Percentiles rank a stretch among this genome's conserved stretches.
Conservation (phyloP, 2,329 filamentous ascomycete species). For the Cryphonectria radicalis region DNA sequence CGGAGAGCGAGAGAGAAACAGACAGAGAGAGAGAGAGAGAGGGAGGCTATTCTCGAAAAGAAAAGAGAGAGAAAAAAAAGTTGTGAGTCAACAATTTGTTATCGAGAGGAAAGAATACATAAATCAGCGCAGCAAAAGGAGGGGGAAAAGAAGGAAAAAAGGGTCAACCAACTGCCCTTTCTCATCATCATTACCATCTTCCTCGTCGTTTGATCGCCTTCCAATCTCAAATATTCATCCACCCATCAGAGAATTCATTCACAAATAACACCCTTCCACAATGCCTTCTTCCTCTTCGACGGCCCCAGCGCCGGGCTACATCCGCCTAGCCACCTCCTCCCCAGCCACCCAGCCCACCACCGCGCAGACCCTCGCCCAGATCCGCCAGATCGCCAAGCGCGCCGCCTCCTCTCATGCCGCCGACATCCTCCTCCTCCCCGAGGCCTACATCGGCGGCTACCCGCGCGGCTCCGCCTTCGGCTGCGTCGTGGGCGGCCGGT, state of each 20-base stretch:
- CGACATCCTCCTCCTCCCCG: slow-evolving; percentile 83
- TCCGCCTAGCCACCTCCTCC: slow-evolving; percentile 61
- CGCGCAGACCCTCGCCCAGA: slow-evolving; percentile 65
- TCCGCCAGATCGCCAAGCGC: slow-evolving; percentile 64
- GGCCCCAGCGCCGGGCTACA: slow-evolving; percentile 33
- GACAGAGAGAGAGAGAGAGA: no score
- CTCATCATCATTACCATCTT: no score
- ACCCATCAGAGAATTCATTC: no score
- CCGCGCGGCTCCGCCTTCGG: slow-evolving; percentile 82
- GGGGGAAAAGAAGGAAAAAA: background rate
- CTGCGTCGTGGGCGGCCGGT: slow-evolving; percentile 71
- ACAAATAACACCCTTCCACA: no score
- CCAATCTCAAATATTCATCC: background rate
- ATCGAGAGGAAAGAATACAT: background rate
- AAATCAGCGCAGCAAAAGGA: background rate
- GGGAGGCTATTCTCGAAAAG: background rate
- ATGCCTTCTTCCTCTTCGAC: background rate
- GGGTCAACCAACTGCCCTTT: background rate
- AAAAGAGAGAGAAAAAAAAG: background rate
- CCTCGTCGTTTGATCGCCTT: no score
- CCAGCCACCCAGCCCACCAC: slow-evolving; percentile 56
- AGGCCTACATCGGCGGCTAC: slow-evolving; percentile 91
- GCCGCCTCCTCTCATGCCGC: slow-evolving; percentile 58
- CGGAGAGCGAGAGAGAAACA: no score
- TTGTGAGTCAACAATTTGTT: background rate